A percentile compares a stretch with the other conserved stretches of the same genome.
These are phyloP conservation scores for Stemphylium lycopersici DNA, from an alignment of 2,329 filamentous ascomycete genomes.

Conservation along the genomic window DNA sequence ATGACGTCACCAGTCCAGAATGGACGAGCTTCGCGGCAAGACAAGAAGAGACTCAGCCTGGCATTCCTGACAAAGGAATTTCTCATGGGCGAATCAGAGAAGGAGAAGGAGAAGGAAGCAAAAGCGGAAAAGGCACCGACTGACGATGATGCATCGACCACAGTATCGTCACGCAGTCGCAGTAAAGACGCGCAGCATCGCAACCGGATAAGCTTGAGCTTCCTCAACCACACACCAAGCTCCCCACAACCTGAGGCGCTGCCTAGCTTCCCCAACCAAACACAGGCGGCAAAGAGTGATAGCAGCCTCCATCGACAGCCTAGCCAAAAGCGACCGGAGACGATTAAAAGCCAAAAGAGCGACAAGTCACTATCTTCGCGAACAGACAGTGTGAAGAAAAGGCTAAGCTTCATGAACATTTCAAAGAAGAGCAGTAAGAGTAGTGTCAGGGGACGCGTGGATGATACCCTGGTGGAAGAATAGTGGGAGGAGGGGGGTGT, in stretches of 20 bases:
- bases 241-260: slow-evolving; percentile 41
- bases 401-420: slow-evolving; percentile 78
- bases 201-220: slow-evolving; percentile 38
- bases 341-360: slow-evolving; percentile 49
- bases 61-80: slow-evolving; percentile 48
- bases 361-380: slow-evolving; percentile 54
- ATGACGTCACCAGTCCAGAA: slow-evolving; percentile 30
- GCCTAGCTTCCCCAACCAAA: slow-evolving; percentile 28
- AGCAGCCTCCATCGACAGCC: slow-evolving; percentile 22
- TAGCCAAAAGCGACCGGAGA: slow-evolving; percentile 33
- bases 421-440: slow-evolving; percentile 70
- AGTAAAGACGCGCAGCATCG: slow-evolving; percentile 39
- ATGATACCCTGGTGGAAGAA: slow-evolving; percentile 44
- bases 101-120: slow-evolving; percentile 23
- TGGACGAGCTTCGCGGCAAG: slow-evolving; percentile 38
- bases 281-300: slow-evolving; percentile 24
- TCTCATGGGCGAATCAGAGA: slow-evolving; percentile 30
- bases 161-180: slow-evolving; percentile 34
- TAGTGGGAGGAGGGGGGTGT: too few relatives aligned
- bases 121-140: slow-evolving; percentile 24
- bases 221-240: slow-evolving; percentile 31
- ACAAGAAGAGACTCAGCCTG: slow-evolving; percentile 49
- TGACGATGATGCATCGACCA: slow-evolving; percentile 33
- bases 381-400: slow-evolving; percentile 69
- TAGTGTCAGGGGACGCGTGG: slow-evolving; percentile 47